Evolutionary conservation across 1,139 yeast species (phyloP).

Genomic region (Arxiozyma telluris): DNA sequence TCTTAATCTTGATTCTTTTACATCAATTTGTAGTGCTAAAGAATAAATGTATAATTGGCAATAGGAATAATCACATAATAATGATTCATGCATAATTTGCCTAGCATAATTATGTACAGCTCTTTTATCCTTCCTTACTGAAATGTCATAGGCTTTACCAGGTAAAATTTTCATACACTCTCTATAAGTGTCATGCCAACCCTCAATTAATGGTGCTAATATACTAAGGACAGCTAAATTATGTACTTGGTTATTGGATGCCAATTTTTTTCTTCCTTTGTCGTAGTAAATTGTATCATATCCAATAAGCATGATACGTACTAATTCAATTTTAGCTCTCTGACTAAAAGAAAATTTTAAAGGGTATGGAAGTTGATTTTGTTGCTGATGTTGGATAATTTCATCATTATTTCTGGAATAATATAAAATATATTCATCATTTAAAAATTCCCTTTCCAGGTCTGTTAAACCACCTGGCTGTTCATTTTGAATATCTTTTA

Average conservation of each 20-base stretch:
- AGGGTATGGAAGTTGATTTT: conserved; percentile 13
- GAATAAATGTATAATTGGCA: conserved; percentile 78
- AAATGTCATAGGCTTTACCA: conserved; percentile 5
- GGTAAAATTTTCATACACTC: conserved; percentile 43
- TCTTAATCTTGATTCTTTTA: conserved; percentile 33
- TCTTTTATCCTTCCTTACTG: conserved; percentile 25
- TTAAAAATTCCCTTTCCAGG: conserved; percentile 26
- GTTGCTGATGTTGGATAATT: conserved; percentile 8
- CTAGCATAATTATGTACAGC: conserved; percentile 34
- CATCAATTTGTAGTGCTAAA: conserved; percentile 55
- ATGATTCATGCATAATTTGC: conserved; percentile 56
- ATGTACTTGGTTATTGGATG: conserved; percentile 43
- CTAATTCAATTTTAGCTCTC: conserved; percentile 67
- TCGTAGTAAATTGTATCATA: conserved; percentile 74
- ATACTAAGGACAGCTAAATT: conserved; percentile 64
- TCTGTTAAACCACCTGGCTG: conserved; percentile 24
- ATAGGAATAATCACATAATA: conserved; percentile 76
- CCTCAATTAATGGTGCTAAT: conserved; percentile 64
- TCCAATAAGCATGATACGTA: conserved; percentile 73
- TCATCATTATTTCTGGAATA: conserved; percentile 15
- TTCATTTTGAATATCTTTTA: conserved; percentile 9
- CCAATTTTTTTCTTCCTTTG: conserved; percentile 37
- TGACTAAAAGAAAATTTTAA: conserved; percentile 53
- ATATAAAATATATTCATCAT: conserved; percentile 27
- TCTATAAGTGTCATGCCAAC: conserved; percentile 64